Percentiles rank a stretch among this genome's conserved stretches.
Evolutionary conservation across 768 basidiomycete species (phyloP).

Genomic region (Naganishia randhawae): DNA sequence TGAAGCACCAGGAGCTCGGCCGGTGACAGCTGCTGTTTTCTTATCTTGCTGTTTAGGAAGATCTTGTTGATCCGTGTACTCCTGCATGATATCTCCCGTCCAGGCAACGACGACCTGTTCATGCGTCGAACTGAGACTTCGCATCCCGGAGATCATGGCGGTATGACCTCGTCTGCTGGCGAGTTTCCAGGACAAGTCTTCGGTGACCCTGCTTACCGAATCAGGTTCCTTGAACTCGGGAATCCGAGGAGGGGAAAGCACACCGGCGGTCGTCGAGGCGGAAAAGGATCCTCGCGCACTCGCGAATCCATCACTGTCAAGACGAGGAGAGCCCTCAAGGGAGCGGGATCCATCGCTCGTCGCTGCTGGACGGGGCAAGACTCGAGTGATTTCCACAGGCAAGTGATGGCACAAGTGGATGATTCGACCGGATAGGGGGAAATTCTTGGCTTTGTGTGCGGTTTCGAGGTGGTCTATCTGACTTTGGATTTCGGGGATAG

Average conservation of each 20-base stretch:
- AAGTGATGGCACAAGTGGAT: constrained; percentile 89
- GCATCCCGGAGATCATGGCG: constrained; percentile 91
- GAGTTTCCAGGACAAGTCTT: constrained; percentile 65
- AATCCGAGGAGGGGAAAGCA: constrained; percentile 69
- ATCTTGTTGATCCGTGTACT: constrained; percentile 38
- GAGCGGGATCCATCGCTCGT: constrained; percentile 11
- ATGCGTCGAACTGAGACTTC: constrained; percentile 73
- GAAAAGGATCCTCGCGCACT: constrained; percentile 9
- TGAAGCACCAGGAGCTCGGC: background rate
- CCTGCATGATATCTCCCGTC: constrained; percentile 76
- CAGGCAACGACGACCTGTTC: constrained; percentile 90
- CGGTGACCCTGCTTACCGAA: constrained; percentile 39
- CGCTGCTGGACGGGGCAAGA: constrained; percentile 35
- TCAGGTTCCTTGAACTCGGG: constrained; percentile 63
- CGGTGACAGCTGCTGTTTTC: constrained; percentile 47
- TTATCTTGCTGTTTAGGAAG: constrained; percentile 37
- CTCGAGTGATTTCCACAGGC: constrained; percentile 64
- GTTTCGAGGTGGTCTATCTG: constrained; percentile 70
- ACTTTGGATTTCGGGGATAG: constrained; percentile 63
- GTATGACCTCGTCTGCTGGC: constrained; percentile 79
- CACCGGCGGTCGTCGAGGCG: constrained; percentile 31
- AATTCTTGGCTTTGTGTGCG: constrained; percentile 65
- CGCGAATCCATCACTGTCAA: constrained; percentile 9
- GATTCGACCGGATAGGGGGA: constrained; percentile 77
- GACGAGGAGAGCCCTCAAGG: constrained; percentile 44